Evolutionary conservation across 306 rosid genomes (phyloP).

Genomic region (Pyrus pyrifolia): DNA sequence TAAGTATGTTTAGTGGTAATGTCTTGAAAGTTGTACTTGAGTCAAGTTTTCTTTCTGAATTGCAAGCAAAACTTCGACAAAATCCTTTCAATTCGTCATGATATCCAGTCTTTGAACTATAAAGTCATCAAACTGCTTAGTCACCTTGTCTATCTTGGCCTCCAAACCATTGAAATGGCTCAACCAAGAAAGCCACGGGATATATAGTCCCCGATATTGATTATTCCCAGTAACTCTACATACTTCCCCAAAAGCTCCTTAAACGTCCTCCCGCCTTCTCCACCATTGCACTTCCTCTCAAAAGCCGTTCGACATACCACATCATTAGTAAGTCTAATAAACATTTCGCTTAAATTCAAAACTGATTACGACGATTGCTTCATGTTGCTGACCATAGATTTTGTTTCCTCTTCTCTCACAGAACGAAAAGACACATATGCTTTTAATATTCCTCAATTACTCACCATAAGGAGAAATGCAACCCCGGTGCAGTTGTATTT

Average conservation of each 20-base stretch:
- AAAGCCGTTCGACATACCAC: constrained; percentile 36
- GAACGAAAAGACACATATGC: constrained; percentile 19
- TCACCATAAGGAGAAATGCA: constrained; percentile 27
- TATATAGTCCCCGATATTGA: constrained; percentile 38
- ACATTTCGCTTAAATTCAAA: background rate
- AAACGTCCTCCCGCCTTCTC: constrained; percentile 16
- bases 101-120: background rate
- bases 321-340: constrained; percentile 17
- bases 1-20: too few species aligned
- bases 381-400: constrained; percentile 19
- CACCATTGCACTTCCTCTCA: constrained; percentile 41
- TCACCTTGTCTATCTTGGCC: constrained; percentile 26
- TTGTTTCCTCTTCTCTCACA: constrained; percentile 24
- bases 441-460: constrained; percentile 37
- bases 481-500: constrained; percentile 26
- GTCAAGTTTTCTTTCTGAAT: constrained; percentile 15
- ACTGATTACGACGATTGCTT: background rate
- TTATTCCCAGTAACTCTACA: constrained; percentile 21
- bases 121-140: constrained; percentile 34
- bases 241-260: constrained; percentile 18
- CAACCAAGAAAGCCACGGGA: constrained; percentile 53
- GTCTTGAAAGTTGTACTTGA: too few species aligned
- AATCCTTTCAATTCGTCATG: constrained; percentile 17
- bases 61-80: constrained; percentile 45
- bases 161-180: constrained; percentile 28